Evolutionary conservation across 768 basidiomycete genomes (phyloP).

Genomic region (Russula sp.): DNA sequence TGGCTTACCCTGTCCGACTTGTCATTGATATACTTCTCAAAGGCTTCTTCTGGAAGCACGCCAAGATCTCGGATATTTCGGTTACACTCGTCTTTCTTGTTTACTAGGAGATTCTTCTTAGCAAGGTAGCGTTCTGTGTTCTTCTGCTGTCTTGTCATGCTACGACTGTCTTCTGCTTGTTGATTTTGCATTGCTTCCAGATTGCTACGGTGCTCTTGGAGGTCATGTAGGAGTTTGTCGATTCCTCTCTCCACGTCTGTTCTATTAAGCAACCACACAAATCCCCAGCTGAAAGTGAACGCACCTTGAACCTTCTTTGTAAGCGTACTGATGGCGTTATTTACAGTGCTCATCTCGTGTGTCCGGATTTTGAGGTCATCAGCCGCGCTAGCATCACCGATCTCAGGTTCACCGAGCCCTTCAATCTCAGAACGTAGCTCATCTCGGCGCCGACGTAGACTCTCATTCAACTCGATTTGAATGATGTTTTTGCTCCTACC

Average conservation of each 20-base stretch:
- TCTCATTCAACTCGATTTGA: conserved; percentile 92
- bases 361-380: conserved; percentile 64
- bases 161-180: conserved; percentile 81
- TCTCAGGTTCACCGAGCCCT: conserved; percentile 55
- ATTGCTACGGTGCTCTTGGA: conserved; percentile 59
- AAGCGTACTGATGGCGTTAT: conserved; percentile 57
- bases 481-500: conserved; percentile 72
- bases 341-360: conserved; percentile 64
- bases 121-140: conserved; percentile 91
- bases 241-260: conserved; percentile 66
- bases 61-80: conserved; percentile 94
- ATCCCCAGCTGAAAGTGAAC: background rate
- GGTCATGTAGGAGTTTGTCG: conserved; percentile 52
- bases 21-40: conserved; percentile 86
- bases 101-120: conserved; percentile 79
- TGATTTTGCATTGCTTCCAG: conserved; percentile 76
- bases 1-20: conserved; percentile 76
- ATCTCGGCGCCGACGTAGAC: conserved; percentile 69
- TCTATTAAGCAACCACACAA: background rate
- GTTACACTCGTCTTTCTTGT: conserved; percentile 90
- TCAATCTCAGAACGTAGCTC: conserved; percentile 77
- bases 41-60: conserved; percentile 94
- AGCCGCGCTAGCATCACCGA: conserved; percentile 48
- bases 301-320: conserved; percentile 58
- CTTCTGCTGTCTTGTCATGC: conserved; percentile 89